Base-by-base conservation (phyloP, 225 moss, liverwort and hornwort species). In the Pseudoscleropodium purum region DNA sequence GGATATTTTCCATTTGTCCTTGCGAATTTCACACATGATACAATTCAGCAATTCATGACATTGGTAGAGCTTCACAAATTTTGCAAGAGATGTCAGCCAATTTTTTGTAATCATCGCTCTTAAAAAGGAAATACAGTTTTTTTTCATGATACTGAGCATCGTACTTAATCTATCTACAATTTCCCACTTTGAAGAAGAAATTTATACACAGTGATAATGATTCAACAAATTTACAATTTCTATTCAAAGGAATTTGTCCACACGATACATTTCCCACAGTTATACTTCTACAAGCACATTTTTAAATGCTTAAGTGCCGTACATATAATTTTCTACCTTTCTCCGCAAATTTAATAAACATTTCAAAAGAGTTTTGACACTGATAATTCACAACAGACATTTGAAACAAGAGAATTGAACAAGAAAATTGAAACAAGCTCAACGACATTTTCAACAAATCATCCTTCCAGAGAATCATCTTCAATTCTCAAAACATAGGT, bases 21-120 rank as follows among this genome's bases (percentile, higher is more conserved):
- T 76, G 2, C 5, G 2, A 34, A 7, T 18, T 34, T 49, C 13
- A 13, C 13, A 47, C 10, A 47, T 47, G 47, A 33, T 20, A 34
- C 1, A 36, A 24, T 24, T 56, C 10, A 37, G 1, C 9, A 56
- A 6, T 37, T 37, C 1, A 10, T 37, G 4, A 10, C 6, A 6
- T 37, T 78, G 6, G 4, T 25, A 23, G 9, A 37, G 25, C 6
- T 78, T 37, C 54, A 78, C 15, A 37, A 24, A 5, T 37, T 37
- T 36, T 34, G 34, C 34, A 34, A 34, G 24, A 2, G 14, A 36
- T 23, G 14, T 4, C 6, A 3, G 15, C 2, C 36, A 15, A 24
- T 0, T 54, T 14, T 37, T 9, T 24, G 6, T 6, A 78, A 4
- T 0, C 15, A 54, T 0, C 37, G 6, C 0, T 56, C 0, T 37